A percentile compares a stretch with the other conserved stretches of the same genome.
Conservation (phyloP, 1,139 yeast species). For the Yarrowia galli region DNA sequence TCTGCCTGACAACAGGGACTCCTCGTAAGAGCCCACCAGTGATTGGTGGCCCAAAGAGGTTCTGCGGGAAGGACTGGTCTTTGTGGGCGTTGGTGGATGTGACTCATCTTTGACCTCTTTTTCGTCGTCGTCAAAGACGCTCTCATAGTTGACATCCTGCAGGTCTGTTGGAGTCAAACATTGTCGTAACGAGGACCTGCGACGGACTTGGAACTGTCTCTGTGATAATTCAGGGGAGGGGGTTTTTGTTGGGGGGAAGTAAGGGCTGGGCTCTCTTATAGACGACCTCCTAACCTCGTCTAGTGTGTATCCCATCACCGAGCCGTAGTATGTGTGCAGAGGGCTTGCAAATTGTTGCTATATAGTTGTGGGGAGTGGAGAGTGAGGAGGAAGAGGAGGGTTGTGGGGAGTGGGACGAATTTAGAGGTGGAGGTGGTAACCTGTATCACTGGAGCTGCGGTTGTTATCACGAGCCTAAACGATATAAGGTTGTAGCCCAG, state of each 20-base stretch:
- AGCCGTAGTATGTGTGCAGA: not conserved
- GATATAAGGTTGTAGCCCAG: not conserved
- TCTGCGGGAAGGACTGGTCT: slow-evolving; percentile 16
- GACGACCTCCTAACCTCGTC: slow-evolving; percentile 33
- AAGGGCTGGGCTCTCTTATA: slow-evolving; percentile 13
- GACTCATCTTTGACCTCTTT: slow-evolving; percentile 23
- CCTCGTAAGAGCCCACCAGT: slow-evolving; percentile 52
- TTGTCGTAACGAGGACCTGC: slow-evolving; percentile 35
- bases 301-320: slow-evolving; percentile 35
- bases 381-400: slow-evolving; percentile 8
- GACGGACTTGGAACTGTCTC: slow-evolving; percentile 30
- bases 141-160: slow-evolving; percentile 17
- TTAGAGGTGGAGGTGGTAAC: slow-evolving; percentile 8
- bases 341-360: slow-evolving; percentile 8
- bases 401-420: slow-evolving; percentile 14
- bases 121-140: slow-evolving; percentile 33
- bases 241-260: slow-evolving; percentile 14
- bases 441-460: slow-evolving; percentile 29
- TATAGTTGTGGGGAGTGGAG: slow-evolving; percentile 15
- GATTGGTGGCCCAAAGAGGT: slow-evolving; percentile 40
- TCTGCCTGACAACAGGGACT: slow-evolving; percentile 50
- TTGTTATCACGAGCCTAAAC: slow-evolving; percentile 23
- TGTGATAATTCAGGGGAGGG: slow-evolving; percentile 26
- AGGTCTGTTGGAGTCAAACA: slow-evolving; percentile 30
- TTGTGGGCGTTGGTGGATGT: slow-evolving; percentile 1